Base-by-base conservation (phyloP, 306 rosid genomes). In the Leucaena leucocephala region DNA sequence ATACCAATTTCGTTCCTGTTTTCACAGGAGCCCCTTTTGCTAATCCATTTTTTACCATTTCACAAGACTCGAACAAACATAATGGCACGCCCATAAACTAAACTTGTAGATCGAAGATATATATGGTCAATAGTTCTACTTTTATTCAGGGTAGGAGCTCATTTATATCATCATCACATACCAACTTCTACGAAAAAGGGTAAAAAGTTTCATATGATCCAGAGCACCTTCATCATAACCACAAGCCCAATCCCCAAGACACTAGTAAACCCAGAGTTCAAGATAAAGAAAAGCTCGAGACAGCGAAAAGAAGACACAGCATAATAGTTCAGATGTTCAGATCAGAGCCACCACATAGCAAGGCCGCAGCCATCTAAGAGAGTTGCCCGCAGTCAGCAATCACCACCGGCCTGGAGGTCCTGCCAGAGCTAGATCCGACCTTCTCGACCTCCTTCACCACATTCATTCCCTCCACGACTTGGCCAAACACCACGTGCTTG, bases 401-500 rank as follows among this genome's bases (percentile, higher is more conserved):
- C 12, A 68, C 84, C n/a, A 93, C 98, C 1, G 91, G 87, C 89
- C 64, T 90, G 2, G 89, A 16, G 82, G 87, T 80, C 86, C 64
- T 88, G 5, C 97, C 98, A 22, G 80, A 48, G 68, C 90, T 21
- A 0, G 93, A 91, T 0, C 97, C 98, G 0, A 93, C 95, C 91
- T 87, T 90, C 89, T 93, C 97, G 33, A 89, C 22, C 4, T 72
- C 83, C 84, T 48, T 87, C 59, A 91, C 93, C 0, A 90, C 82
- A 2, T 88, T 68, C 19, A 87, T 0, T 0, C 98, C 97, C 0
- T 93, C 97, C 0, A 84, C 81, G 65, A 93, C 86, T 48, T 88
- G 90, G 0, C 98, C 98, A 63, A 94, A 94, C 72, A 94, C 98
- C 0, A 94, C 98, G 86, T 94, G 98, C 83, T 91, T 91, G 0